Evolutionary conservation across 495 filamentous ascomycete species (phyloP).

Genomic region (Zalerion maritima): DNA sequence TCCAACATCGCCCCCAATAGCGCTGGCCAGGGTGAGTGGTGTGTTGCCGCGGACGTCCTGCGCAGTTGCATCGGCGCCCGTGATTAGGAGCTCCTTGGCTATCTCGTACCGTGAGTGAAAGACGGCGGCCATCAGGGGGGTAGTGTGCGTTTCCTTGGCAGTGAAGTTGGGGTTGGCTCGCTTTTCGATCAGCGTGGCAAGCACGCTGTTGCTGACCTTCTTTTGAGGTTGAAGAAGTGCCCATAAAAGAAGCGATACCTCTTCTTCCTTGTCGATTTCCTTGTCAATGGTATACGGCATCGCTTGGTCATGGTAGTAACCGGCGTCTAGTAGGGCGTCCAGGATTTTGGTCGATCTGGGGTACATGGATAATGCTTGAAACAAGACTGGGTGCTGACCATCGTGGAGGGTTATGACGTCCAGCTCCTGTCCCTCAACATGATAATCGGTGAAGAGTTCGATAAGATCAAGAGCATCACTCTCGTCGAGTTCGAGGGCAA

Average conservation of each 20-base stretch:
- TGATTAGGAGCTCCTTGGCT: constrained; percentile 25
- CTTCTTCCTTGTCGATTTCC: constrained; percentile 24
- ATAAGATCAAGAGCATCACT: constrained; percentile 22
- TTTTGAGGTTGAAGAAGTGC: constrained; percentile 33
- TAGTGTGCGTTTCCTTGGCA: constrained; percentile 25
- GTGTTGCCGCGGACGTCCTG: constrained; percentile 28
- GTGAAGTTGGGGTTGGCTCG: constrained; percentile 34
- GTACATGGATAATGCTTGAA: constrained; percentile 26
- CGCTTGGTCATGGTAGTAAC: constrained; percentile 32
- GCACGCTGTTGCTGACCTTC: constrained; percentile 27
- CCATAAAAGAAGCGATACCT: constrained; percentile 31
- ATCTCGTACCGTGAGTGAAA: constrained; percentile 26
- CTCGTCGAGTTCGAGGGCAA: constrained; percentile 22
- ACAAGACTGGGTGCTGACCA: constrained; percentile 21
- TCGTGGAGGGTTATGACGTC: constrained; percentile 23
- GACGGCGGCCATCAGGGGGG: constrained; percentile 34
- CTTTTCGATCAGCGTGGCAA: constrained; percentile 25
- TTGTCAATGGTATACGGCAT: constrained; percentile 17
- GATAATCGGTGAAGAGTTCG: constrained; percentile 25
- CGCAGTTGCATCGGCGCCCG: constrained; percentile 30
- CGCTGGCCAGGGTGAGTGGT: constrained; percentile 31
- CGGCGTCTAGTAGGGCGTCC: constrained; percentile 26
- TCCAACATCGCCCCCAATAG: constrained; percentile 30
- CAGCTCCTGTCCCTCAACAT: constrained; percentile 22
- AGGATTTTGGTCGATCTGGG: constrained; percentile 28